Conservation (phyloP, 768 basidiomycete species). For the Chlorophyllum brunneum region DNA sequence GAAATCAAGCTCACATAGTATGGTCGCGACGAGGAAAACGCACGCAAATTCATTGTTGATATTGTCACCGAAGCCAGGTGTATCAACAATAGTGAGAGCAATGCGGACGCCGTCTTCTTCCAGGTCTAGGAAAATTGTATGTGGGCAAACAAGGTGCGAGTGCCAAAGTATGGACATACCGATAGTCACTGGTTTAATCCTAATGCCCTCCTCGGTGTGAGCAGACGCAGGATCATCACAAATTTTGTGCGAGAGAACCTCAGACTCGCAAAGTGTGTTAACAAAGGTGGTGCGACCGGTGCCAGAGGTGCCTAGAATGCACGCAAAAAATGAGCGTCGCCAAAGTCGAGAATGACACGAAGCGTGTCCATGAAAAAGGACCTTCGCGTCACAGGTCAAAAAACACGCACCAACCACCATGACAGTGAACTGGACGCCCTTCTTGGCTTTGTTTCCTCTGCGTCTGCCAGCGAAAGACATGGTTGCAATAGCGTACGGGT, state of each 20-base stretch:
- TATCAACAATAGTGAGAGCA: conserved; percentile 96
- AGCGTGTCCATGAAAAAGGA: conserved; percentile 12
- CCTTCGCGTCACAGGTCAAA: not conserved
- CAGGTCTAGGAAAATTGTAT: conserved; percentile 55
- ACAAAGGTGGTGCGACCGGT: conserved; percentile 98
- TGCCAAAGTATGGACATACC: conserved; percentile 46
- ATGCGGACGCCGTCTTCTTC: conserved; percentile 99
- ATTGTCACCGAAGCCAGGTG: conserved; percentile 97
- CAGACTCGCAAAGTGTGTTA: conserved; percentile 97
- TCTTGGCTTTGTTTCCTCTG: conserved; percentile 94
- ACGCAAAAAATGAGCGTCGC: conserved; percentile 19
- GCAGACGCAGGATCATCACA: conserved; percentile 83
- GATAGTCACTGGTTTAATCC: conserved; percentile 92
- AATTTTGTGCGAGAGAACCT: conserved; percentile 85
- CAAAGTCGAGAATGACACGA: conserved; percentile 12
- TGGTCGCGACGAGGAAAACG: conserved; percentile 28
- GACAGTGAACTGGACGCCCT: conserved; percentile 96
- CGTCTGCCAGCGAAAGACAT: conserved; percentile 88
- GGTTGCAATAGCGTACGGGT: conserved; percentile 21
- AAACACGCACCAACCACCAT: conserved; percentile 89
- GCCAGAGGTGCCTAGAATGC: conserved; percentile 81
- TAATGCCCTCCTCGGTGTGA: conserved; percentile 91
- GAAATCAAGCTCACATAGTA: too few species aligned
- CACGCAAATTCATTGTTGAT: conserved; percentile 99
- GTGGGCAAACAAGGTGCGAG: not conserved